Conservation (phyloP, 2,329 filamentous ascomycete species). For the Diaporthe sp. region DNA sequence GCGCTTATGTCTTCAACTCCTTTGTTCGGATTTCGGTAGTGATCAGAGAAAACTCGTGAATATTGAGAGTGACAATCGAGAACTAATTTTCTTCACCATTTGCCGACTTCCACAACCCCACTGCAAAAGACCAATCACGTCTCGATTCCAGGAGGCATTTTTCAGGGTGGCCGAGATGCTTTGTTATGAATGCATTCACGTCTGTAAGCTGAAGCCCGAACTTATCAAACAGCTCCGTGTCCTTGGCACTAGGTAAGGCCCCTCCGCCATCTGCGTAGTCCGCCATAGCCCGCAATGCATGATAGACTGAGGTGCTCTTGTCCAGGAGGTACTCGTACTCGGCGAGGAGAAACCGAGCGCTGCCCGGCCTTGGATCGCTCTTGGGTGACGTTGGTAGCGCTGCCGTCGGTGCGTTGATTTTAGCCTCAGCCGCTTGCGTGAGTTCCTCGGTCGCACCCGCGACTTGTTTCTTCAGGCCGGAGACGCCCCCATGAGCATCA, state of each 20-base stretch:
- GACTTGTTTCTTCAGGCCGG: too few relatives aligned
- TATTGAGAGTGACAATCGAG: background rate
- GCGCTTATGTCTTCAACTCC: too few relatives aligned
- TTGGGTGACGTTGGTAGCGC: background rate
- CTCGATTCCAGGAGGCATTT: background rate
- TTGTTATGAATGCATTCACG: background rate
- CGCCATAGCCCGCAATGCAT: background rate
- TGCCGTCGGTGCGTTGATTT: background rate
- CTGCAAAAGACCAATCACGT: background rate
- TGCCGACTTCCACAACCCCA: background rate
- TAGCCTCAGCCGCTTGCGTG: too few relatives aligned
- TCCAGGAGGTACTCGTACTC: background rate
- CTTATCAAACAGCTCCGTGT: background rate
- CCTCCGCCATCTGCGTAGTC: constrained; percentile 4
- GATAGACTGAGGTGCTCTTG: background rate
- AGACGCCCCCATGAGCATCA: background rate
- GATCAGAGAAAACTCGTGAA: background rate
- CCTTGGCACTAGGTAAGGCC: background rate
- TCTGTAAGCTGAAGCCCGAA: background rate
- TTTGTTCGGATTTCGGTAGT: background rate
- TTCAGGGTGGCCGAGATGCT: background rate
- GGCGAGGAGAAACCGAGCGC: background rate
- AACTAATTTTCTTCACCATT: background rate
- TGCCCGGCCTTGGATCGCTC: background rate
- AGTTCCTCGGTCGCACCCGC: background rate